Base-by-base conservation (phyloP, 2,329 filamentous ascomycete species). In the Penicillium sclerotiorum region DNA sequence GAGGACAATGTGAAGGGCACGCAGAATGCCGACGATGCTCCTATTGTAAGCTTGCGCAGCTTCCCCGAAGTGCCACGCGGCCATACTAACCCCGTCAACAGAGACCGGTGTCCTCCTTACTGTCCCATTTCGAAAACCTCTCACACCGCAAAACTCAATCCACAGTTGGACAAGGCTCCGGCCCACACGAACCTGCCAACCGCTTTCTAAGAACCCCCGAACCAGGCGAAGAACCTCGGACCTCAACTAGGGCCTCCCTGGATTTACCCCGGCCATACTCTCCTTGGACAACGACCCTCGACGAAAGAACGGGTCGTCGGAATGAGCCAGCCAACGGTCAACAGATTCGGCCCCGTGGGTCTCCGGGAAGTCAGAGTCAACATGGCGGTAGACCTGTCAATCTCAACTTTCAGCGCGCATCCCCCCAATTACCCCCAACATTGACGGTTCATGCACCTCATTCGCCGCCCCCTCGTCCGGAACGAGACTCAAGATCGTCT, bases 311-410 rank as follows among this genome's bases (percentile, higher is more conserved):
- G 40, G 51, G 50, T 6, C 59, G 60, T 12, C 53, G 47, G 7
- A 49, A 47, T 39, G 59, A 57, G 7, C 59, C 53, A 33, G 46
- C 47, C 11, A 68, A 66, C 45, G 58, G 61, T 13, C 50, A 57
- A n/a, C 45, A 55, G 6, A 45, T 63, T 11, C 64, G 67, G 20
- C 58, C 62, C 36, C 55, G 60, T 22, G 67, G 62, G 17, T 73
- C 71, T 81, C 84, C 55, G 4, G 43, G 43, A 28, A 43, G 27
- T 82, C 71, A 63, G 80, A 84, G 51, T 82, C 77, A 70, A 81
- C 85, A 63, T 84, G 83, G 65, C 45, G 65, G n/a, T n/a, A n/a
- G 74, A 35, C 74, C 73, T n/a, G 65, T 74, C 54, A 77, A 73
- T 13, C 71, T 76, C 72, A 67, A 64, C 49, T 52, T 75, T 25